Evolutionary conservation across 1,284 basidiomycete genomes (phyloP), one percentile per base, ranked within the genome.

Genomic region (Earliella scabrosa): DNA sequence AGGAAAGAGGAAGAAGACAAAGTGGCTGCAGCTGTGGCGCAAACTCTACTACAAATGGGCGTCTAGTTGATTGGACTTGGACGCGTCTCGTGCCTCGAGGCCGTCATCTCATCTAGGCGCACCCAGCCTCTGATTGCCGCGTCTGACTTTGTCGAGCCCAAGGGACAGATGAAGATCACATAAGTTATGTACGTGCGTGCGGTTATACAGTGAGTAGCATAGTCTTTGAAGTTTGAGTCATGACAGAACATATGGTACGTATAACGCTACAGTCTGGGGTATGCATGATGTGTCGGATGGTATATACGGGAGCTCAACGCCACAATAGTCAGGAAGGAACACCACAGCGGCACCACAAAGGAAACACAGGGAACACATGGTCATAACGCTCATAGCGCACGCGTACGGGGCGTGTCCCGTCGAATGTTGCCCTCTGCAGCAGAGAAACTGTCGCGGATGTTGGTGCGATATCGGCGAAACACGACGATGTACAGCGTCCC

Each of bases 361-460:
- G n/a, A n/a, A n/a, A 10, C 24, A 20, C 21, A 27, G 13, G 14
- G 24, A 3, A 9, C 18, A 16, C 31, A 20, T 54, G 44, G 54
- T 45, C 50, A 49, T 4, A 48, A 45, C 7, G 43, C 24, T 36
- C 48, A 49, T 20, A 60, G 23, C 18, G 55, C 49, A 36, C 59
- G 63, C 24, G 52, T 35, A 27, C 38, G 51, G 21, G 57, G 60
- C 39, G 63, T 61, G 32, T 61, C 58, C 9, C 50, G 63, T 46
- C 49, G 51, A 45, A 64, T 61, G 39, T 43, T 57, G 16, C 63
- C 63, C 34, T 64, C 58, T 40, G 48, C 35, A 1, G 52, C 58
- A 0, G 59, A 61, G 38, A 64, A 64, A 47, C 50, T 50, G 20
- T 54, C 58, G 21, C 63, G 57, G 43, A 63, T 56, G 27, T 60